Conservation (phyloP, 352 stramenopile genomes). For the Globisporangium spiculum region DNA sequence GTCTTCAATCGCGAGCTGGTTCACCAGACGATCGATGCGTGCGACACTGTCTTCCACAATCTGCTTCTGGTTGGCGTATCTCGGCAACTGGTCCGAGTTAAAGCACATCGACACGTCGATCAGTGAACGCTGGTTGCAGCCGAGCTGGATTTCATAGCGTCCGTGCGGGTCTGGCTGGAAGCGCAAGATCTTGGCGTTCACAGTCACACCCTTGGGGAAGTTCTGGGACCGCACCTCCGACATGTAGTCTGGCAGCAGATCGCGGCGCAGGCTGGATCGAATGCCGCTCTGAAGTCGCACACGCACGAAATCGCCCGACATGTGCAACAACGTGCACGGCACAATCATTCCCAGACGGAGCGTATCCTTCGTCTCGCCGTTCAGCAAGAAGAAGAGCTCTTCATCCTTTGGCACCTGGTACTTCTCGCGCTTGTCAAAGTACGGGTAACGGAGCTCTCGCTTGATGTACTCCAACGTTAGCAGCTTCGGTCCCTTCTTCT, state of each 20-base stretch:
- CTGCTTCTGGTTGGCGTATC: constrained; percentile 48
- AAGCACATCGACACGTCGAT: constrained; percentile 78
- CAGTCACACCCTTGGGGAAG: constrained; percentile 84
- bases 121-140: constrained; percentile 71
- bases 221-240: constrained; percentile 47
- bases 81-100: constrained; percentile 50
- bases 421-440: constrained; percentile 85
- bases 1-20: constrained; percentile 68
- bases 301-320: constrained; percentile 80
- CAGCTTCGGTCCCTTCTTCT: constrained; percentile 88
- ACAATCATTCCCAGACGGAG: constrained; percentile 85
- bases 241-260: constrained; percentile 80
- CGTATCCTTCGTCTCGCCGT: constrained; percentile 79
- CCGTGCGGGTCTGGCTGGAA: constrained; percentile 74
- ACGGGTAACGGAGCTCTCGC: constrained; percentile 85
- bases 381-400: constrained; percentile 86
- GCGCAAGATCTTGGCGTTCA: constrained; percentile 80
- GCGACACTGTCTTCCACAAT: constrained; percentile 67
- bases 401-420: constrained; percentile 83
- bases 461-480: constrained; percentile 89
- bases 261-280: constrained; percentile 70
- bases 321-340: constrained; percentile 79
- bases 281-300: constrained; percentile 86
- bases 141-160: constrained; percentile 72
- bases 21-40: constrained; percentile 75